These are phyloP conservation scores for Penicillium polonicum DNA, from an alignment of 2,329 filamentous ascomycete genomes.

Conservation along the genomic window DNA sequence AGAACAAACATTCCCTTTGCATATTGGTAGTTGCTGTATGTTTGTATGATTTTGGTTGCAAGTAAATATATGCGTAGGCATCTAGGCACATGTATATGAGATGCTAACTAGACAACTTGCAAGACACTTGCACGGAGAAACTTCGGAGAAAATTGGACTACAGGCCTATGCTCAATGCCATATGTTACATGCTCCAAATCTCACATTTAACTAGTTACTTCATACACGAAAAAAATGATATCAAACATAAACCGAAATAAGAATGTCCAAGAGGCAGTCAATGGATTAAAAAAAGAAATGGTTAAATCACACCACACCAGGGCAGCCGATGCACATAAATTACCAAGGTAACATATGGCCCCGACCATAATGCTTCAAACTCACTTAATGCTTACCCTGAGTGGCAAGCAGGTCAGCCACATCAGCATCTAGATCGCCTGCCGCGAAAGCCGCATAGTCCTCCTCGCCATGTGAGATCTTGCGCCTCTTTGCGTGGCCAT, in stretches of 20 bases:
- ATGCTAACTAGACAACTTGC: not conserved
- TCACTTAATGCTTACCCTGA: conserved; percentile 34
- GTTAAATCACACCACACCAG: conserved; percentile 1
- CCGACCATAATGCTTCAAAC: not conserved
- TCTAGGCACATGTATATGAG: not conserved
- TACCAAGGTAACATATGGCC: not conserved
- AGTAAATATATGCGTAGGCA: not conserved
- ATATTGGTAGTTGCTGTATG: not conserved
- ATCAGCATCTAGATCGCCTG: conserved; percentile 60
- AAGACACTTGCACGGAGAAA: not conserved
- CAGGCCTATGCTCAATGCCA: not conserved
- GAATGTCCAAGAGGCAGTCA: not conserved
- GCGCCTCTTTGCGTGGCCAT: conserved; percentile 46
- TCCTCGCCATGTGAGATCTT: conserved; percentile 49
- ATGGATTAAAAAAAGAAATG: not conserved
- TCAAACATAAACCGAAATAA: not conserved
- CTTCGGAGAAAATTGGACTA: not conserved
- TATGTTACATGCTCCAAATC: not conserved
- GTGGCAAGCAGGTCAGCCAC: conserved; percentile 58
- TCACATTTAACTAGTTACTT: conserved; percentile 1
- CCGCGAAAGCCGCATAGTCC: conserved; percentile 48
- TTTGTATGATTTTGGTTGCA: not conserved
- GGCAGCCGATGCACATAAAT: not conserved
- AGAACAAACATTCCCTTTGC: not conserved
- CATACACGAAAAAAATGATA: not conserved